These are phyloP conservation scores for Xeromyces bisporus DNA, from an alignment of 495 filamentous ascomycete genomes.

Conservation along the genomic window DNA sequence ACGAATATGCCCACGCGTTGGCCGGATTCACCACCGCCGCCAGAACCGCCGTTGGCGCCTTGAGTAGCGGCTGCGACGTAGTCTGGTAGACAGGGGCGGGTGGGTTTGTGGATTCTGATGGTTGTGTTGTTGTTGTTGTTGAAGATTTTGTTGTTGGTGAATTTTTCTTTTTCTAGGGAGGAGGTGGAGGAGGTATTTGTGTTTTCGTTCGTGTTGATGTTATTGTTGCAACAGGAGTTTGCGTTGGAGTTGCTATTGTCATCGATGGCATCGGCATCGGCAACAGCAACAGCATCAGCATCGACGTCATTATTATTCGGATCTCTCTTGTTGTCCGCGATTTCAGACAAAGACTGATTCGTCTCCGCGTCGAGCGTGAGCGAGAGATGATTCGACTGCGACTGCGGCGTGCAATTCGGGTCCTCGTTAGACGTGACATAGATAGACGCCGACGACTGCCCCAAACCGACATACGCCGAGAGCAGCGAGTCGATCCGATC, in stretches of 20 bases:
- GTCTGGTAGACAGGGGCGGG: conserved; percentile 22
- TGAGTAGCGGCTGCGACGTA: conserved; percentile 13
- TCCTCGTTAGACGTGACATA: conserved; percentile 8
- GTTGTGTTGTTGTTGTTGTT: conserved; percentile 4
- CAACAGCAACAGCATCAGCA: too few relatives aligned
- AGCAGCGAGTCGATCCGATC: conserved; percentile 9
- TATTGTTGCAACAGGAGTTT: too few relatives aligned
- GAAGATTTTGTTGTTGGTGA: too few relatives aligned
- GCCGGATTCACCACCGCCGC: background rate
- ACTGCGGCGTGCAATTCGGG: too few relatives aligned
- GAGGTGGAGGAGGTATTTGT: background rate
- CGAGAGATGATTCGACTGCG: background rate
- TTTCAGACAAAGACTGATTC: background rate
- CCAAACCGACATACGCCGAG: background rate
- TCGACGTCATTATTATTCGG: too few relatives aligned
- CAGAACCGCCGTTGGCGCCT: conserved; percentile 6
- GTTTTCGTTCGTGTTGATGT: background rate
- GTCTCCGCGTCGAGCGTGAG: background rate
- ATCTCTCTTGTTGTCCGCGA: background rate
- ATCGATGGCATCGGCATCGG: too few relatives aligned
- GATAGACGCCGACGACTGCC: conserved; percentile 9
- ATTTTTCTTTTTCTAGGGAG: too few relatives aligned
- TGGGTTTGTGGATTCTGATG: conserved; percentile 10
- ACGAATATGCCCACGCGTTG: conserved; percentile 26
- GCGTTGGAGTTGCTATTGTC: too few relatives aligned